phyloP scores from a whole-genome alignment of 176 grass and related monocot species.

The Avena insularis region DNA sequence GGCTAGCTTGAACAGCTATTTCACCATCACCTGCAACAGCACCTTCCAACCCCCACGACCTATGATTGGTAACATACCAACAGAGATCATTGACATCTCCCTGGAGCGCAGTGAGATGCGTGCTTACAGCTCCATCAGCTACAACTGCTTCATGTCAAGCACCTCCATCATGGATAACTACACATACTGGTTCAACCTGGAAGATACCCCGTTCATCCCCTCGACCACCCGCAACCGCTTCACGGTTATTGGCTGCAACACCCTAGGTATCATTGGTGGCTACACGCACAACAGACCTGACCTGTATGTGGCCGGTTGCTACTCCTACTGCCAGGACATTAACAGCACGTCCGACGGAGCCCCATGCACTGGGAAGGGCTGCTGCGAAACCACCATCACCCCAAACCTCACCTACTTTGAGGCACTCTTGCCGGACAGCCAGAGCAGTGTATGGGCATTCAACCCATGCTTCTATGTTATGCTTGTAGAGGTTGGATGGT shows the following conservation, averaged over 20 bases:
- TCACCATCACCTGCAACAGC: constrained; percentile 28
- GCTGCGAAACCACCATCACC: constrained; percentile 39
- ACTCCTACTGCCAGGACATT: constrained; percentile 45
- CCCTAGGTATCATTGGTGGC: constrained; percentile 34
- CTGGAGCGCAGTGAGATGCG: constrained; percentile 12
- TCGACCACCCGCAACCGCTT: constrained; percentile 28
- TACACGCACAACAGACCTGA: not conserved
- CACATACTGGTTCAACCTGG: not conserved
- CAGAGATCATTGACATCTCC: constrained; percentile 15
- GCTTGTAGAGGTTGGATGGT: constrained; percentile 33
- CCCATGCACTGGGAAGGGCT: constrained; percentile 38
- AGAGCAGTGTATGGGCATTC: constrained; percentile 15
- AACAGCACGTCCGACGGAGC: constrained; percentile 14
- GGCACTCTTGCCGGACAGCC: not conserved
- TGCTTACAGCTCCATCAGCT: not conserved
- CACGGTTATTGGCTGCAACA: constrained; percentile 43
- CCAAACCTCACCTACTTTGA: constrained; percentile 16
- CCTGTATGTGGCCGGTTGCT: constrained; percentile 39
- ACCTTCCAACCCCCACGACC: constrained; percentile 21
- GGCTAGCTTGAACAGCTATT: constrained; percentile 5
- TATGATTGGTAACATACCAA: not conserved
- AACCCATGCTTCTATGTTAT: constrained; percentile 42
- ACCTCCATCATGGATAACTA: not conserved
- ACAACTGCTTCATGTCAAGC: constrained; percentile 23
- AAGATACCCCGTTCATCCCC: not conserved